phyloP scores from a whole-genome alignment of 441 rosid species.

The Sinapis alba region DNA sequence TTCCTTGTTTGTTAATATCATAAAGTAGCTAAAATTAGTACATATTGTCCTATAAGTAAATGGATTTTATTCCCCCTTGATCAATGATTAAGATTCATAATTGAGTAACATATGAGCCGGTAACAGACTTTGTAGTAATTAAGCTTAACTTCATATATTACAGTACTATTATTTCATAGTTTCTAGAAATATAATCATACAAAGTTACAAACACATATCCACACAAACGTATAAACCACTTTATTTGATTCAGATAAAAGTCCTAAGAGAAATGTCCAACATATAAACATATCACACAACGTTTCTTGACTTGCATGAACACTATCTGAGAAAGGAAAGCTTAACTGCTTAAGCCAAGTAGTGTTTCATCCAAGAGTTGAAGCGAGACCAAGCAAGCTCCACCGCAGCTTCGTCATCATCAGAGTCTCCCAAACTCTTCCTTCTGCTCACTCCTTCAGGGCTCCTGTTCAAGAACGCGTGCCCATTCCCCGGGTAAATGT shows the following conservation, averaged over 20 bases:
- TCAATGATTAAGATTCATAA: not conserved
- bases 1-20: not conserved
- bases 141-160: not conserved
- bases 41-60: not conserved
- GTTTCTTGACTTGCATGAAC: not conserved
- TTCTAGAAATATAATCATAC: not conserved
- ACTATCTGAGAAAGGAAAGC: not conserved
- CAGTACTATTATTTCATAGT: not conserved
- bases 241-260: conserved; percentile 19
- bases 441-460: conserved; percentile 73
- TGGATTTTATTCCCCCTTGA: not conserved
- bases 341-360: conserved; percentile 48
- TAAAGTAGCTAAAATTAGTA: not conserved
- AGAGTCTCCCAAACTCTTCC: conserved; percentile 79
- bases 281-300: conserved; percentile 13
- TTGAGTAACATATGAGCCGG: not conserved
- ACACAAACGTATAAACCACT: conserved; percentile 2
- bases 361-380: conserved; percentile 81
- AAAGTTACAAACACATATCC: conserved; percentile 15
- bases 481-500: conserved; percentile 69
- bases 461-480: conserved; percentile 91
- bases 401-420: conserved; percentile 87
- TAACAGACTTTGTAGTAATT: not conserved
- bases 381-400: conserved; percentile 91
- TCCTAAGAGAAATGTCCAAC: conserved; percentile 5